These are phyloP conservation scores for Aspergillus neoniger DNA, from an alignment of 2,329 filamentous ascomycete genomes.

Conservation along the genomic window DNA sequence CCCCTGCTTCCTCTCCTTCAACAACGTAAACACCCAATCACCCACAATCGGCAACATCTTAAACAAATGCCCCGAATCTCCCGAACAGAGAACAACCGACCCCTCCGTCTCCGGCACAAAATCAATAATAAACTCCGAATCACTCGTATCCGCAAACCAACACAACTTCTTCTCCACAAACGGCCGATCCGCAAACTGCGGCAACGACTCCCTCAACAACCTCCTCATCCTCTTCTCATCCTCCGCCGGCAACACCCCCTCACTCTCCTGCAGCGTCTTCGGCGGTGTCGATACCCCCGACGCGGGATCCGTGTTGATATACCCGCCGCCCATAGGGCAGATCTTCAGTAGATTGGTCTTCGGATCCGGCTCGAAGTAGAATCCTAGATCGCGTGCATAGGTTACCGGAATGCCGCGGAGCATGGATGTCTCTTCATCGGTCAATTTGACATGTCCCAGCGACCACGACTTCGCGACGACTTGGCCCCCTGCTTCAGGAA, in stretches of 20 bases:
- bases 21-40: constrained; percentile 53
- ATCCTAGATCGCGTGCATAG: constrained; percentile 63
- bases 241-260: constrained; percentile 52
- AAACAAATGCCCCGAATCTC: constrained; percentile 64
- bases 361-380: constrained; percentile 66
- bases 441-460: constrained; percentile 62
- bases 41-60: constrained; percentile 65
- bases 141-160: constrained; percentile 64
- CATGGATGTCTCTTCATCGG: constrained; percentile 53
- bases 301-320: constrained; percentile 51
- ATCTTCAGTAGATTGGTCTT: constrained; percentile 61
- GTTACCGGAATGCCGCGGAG: constrained; percentile 63
- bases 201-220: constrained; percentile 56
- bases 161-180: constrained; percentile 61
- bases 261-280: constrained; percentile 34
- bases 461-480: constrained; percentile 61
- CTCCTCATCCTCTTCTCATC: constrained; percentile 57
- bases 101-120: constrained; percentile 54
- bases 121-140: constrained; percentile 64
- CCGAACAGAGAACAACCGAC: constrained; percentile 55
- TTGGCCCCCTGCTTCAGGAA: constrained; percentile 53
- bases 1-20: constrained; percentile 42
- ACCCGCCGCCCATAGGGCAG: constrained; percentile 61
- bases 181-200: constrained; percentile 55
- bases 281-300: constrained; percentile 48